Evolutionary conservation across 2,329 filamentous ascomycete species (phyloP).

Genomic region (Aspergillus sp.): DNA sequence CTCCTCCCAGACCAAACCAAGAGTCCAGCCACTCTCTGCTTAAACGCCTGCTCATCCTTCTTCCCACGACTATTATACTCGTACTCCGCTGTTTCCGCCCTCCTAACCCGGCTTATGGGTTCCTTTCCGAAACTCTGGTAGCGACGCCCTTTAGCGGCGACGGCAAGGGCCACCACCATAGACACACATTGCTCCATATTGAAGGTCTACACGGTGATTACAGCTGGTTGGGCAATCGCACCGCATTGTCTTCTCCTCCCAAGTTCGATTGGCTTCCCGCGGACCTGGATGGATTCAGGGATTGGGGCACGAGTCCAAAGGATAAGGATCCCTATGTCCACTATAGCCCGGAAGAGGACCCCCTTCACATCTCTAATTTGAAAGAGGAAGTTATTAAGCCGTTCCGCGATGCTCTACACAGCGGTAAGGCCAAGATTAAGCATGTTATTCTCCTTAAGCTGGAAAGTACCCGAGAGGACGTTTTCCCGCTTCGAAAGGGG

Average conservation of each 20-base stretch:
- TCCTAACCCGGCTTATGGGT: constrained; percentile 17
- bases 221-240: constrained; percentile 12
- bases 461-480: constrained; percentile 43
- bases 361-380: constrained; percentile 39
- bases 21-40: constrained; percentile 2
- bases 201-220: constrained; percentile 15
- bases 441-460: constrained; percentile 43
- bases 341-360: constrained; percentile 35
- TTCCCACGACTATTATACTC: constrained; percentile 15
- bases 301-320: constrained; percentile 14
- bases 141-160: constrained; percentile 15
- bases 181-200: constrained; percentile 10
- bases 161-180: constrained; percentile 8
- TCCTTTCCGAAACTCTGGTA: constrained; percentile 20
- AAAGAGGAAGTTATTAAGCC: constrained; percentile 20
- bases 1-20: constrained; percentile 1
- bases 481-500: constrained; percentile 42
- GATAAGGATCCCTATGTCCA: constrained; percentile 9
- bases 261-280: constrained; percentile 20
- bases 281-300: constrained; percentile 19
- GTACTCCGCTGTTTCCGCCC: constrained; percentile 23
- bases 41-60: constrained; percentile 15
- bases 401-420: constrained; percentile 21
- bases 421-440: constrained; percentile 32
- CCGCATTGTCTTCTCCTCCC: constrained; percentile 14